Evolutionary conservation across 441 rosid genomes (phyloP).

Genomic region (Lepidium campestre): DNA sequence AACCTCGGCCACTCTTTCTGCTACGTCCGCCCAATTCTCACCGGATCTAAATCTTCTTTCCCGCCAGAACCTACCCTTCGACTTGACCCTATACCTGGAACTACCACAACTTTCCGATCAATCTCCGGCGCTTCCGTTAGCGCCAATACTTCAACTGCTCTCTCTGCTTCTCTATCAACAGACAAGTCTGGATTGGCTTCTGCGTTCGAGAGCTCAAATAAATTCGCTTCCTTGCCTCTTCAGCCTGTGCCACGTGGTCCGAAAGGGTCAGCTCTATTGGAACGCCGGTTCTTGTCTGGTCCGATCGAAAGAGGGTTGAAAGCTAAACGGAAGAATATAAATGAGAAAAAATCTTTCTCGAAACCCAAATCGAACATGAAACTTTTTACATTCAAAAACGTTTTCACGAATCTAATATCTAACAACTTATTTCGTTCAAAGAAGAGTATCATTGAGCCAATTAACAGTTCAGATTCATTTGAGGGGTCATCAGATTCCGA

Average conservation of each 20-base stretch:
- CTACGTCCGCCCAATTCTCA: slow-evolving; percentile 35
- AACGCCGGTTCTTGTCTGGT: slow-evolving; percentile 47
- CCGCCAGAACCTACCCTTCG: slow-evolving; percentile 30
- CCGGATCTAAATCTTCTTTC: slow-evolving; percentile 6
- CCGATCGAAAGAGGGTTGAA: slow-evolving; percentile 62
- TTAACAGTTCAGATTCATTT: slow-evolving; percentile 8
- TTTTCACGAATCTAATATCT: slow-evolving; percentile 28
- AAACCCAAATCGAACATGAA: slow-evolving; percentile 21
- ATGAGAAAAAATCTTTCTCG: slow-evolving; percentile 16
- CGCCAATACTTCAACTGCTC: slow-evolving; percentile 53
- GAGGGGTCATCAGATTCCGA: slow-evolving; percentile 26
- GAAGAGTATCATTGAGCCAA: slow-evolving; percentile 13
- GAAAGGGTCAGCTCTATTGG: slow-evolving; percentile 30
- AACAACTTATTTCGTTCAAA: slow-evolving; percentile 19
- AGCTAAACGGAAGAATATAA: slow-evolving; percentile 29
- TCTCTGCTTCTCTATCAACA: slow-evolving; percentile 34
- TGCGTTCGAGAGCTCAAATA: slow-evolving; percentile 51
- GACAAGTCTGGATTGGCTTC: slow-evolving; percentile 28
- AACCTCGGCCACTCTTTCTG: slow-evolving; percentile 57
- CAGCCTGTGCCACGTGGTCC: slow-evolving; percentile 48
- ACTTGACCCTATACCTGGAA: slow-evolving; percentile 25
- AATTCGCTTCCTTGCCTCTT: slow-evolving; percentile 52
- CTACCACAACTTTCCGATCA: slow-evolving; percentile 41
- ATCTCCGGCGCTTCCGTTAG: slow-evolving; percentile 76
- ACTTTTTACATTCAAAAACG: slow-evolving; percentile 10